Evolutionary conservation across 805 yeast genomes (phyloP), one percentile per base, ranked within the genome.

Genomic region (Jamesozyma rosinii): DNA sequence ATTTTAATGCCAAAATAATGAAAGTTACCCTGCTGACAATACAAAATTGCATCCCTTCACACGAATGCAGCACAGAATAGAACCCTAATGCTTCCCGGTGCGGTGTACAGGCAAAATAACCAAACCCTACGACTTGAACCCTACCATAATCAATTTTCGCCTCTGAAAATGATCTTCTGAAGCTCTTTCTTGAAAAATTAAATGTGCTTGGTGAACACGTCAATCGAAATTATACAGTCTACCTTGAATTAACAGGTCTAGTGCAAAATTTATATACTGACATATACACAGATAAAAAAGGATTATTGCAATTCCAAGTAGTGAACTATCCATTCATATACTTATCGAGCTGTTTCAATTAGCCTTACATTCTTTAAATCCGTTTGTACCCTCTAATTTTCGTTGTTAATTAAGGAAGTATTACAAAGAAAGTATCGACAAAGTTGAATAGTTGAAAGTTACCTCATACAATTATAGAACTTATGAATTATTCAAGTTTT

Each of bases 141-240:
- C 29, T 24, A 11, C 29, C 11, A 24, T 11, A 24, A 24, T 24
- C 29, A 24, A 24, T 24, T 24, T 24, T 24, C 11, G 29, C 6
- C 29, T 8, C 29, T 24, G 11, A 8, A 24, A 24, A 24, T 11
- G 11, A 24, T 24, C 11, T 11, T 24, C 29, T 24, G 29, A 24
- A 24, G 29, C 11, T 24, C 11, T 24, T 11, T 24, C 29, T 24
- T 24, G 11, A 24, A 24, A 24, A 24, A 24, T 11, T 24, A 6
- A 24, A 24, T 24, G 11, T 24, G 29, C 11, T 37, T 37, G 39
- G 10, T 37, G 39, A 37, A 37, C 39, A 37, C 39, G 39, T 37
- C 31, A 24, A 37, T 37, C 31, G 26, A 15, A 37, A 37, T 24
- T 24, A 11, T 6, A 8, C 10, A 24, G 29, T 24, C 29, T 24